These are phyloP conservation scores for Patellifolia procumbens DNA, from an alignment of 179 eudicot genomes.

Conservation along the genomic window DNA sequence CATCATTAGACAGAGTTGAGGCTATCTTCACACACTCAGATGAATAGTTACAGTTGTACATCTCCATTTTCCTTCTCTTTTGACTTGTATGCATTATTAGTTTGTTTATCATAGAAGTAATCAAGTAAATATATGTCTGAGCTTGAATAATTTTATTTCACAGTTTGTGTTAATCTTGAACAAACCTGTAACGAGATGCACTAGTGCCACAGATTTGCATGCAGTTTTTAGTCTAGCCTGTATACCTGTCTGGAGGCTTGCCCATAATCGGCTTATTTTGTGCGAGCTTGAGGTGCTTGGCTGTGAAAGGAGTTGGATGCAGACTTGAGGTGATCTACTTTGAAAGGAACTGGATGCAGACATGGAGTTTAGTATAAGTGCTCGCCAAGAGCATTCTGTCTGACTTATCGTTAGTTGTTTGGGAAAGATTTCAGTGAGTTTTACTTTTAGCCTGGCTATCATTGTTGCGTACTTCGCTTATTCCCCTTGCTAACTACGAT, in stretches of 20 bases:
- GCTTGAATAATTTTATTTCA: neutral
- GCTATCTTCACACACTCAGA: conserved; percentile 58
- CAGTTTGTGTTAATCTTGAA: neutral
- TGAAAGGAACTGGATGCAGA: no score
- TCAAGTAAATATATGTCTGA: neutral
- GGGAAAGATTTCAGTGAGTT: no score
- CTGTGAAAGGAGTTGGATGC: neutral
- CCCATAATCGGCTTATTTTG: neutral
- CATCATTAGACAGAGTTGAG: conserved; percentile 89
- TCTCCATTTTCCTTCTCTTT: neutral
- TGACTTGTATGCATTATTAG: neutral
- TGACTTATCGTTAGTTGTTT: no score
- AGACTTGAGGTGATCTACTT: neutral
- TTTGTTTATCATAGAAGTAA: neutral
- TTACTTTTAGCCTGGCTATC: no score
- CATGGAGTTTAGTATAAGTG: no score
- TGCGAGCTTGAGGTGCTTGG: neutral
- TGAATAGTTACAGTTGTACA: conserved; percentile 13
- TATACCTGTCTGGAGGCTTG: neutral
- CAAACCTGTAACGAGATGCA: neutral
- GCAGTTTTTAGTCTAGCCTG: neutral
- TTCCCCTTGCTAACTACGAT: no score
- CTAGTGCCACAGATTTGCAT: neutral
- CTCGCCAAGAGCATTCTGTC: no score
- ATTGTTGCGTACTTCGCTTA: no score